Conservation (phyloP, 225 moss, liverwort and hornwort species). For the Asterella californica region DNA sequence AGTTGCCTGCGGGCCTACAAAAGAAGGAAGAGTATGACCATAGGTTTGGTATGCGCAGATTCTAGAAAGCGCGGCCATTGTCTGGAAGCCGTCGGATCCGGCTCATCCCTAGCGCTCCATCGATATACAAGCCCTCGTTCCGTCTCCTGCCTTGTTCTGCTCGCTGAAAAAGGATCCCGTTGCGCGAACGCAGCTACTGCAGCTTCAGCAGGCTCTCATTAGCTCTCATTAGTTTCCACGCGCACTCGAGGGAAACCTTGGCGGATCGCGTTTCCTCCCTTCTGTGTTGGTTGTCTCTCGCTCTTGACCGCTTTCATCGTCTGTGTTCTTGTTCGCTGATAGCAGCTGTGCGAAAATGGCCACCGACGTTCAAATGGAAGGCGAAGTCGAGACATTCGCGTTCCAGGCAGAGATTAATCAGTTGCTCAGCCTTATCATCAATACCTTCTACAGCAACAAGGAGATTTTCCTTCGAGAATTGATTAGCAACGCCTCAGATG, state of each 20-base stretch:
- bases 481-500: slow-evolving; percentile 40
- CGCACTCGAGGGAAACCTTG: not conserved
- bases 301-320: not conserved
- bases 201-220: not conserved
- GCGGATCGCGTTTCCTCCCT: not conserved
- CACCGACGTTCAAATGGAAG: slow-evolving; percentile 23
- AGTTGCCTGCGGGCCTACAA: not conserved
- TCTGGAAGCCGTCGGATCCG: slow-evolving; percentile 18
- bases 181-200: not conserved
- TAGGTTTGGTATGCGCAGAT: not conserved
- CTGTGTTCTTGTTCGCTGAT: not conserved
- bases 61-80: slow-evolving; percentile 23
- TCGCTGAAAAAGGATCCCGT: not conserved
- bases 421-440: slow-evolving; percentile 37
- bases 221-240: not conserved
- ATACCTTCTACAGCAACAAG: slow-evolving; percentile 41
- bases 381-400: slow-evolving; percentile 33
- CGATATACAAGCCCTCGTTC: slow-evolving; percentile 13
- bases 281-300: not conserved
- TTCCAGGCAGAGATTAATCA: slow-evolving; percentile 41
- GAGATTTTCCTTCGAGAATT: slow-evolving; percentile 40
- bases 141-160: not conserved
- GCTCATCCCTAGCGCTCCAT: slow-evolving; percentile 13
- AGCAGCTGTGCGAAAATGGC: not conserved
- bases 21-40: not conserved